Evolutionary conservation across 2,329 filamentous ascomycete genomes (phyloP).

Genomic region (Chalara sp.): DNA sequence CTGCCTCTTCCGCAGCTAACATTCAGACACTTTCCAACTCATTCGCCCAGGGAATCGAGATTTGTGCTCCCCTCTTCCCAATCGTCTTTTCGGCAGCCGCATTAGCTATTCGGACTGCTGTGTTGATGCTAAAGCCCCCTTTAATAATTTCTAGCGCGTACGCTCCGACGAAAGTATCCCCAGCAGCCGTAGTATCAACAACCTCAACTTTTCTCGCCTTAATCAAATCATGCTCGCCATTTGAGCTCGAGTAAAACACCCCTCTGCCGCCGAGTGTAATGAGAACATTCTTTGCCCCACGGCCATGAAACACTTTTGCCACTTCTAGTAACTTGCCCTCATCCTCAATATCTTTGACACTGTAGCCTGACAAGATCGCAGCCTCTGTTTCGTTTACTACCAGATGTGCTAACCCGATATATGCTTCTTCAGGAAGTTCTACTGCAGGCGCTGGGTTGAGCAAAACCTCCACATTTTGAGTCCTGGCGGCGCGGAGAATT

Average conservation of each 20-base stretch:
- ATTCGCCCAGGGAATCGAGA: slow-evolving; percentile 59
- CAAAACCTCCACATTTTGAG: slow-evolving; percentile 53
- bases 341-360: slow-evolving; percentile 33
- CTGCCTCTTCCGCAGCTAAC: too few relatives aligned
- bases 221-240: slow-evolving; percentile 41
- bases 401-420: slow-evolving; percentile 64
- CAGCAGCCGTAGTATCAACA: slow-evolving; percentile 88
- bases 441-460: slow-evolving; percentile 82
- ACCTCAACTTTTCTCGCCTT: slow-evolving; percentile 66
- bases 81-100: slow-evolving; percentile 60
- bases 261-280: slow-evolving; percentile 79
- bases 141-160: slow-evolving; percentile 70
- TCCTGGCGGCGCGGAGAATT: slow-evolving; percentile 46
- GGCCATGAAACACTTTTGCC: slow-evolving; percentile 53
- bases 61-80: slow-evolving; percentile 57
- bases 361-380: slow-evolving; percentile 55
- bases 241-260: slow-evolving; percentile 56
- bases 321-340: slow-evolving; percentile 38
- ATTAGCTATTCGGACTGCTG: slow-evolving; percentile 28
- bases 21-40: slow-evolving; percentile 32
- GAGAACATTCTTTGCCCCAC: slow-evolving; percentile 70
- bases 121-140: background rate
- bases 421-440: slow-evolving; percentile 58
- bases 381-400: slow-evolving; percentile 91
- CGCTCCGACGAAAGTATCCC: slow-evolving; percentile 87